A percentile compares a stretch with the other conserved stretches of the same genome.
These are phyloP conservation scores for Pneumocystis carinii DNA, from an alignment of 1,139 yeast genomes.

Conservation along the genomic window DNA sequence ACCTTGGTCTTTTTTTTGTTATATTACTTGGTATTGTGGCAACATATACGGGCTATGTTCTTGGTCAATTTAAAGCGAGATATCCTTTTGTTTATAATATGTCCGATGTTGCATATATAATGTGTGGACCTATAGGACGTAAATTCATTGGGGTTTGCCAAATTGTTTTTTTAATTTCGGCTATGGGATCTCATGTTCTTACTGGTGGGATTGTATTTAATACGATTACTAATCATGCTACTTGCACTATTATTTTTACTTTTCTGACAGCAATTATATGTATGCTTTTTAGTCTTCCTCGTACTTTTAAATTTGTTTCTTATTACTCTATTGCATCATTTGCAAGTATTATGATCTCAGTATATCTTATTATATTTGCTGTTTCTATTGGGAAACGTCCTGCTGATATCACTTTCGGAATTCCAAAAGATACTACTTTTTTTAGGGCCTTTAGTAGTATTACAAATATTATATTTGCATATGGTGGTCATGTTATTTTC, in stretches of 20 bases:
- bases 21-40: background rate
- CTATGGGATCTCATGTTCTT: background rate
- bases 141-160: background rate
- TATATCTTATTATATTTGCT: background rate
- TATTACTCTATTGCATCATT: background rate
- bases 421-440: background rate
- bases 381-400: background rate
- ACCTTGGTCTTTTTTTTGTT: background rate
- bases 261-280: conserved; percentile 2
- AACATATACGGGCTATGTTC: background rate
- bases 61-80: background rate
- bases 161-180: background rate
- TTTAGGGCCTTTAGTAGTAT: background rate
- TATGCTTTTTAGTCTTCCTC: conserved; percentile 4
- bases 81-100: background rate
- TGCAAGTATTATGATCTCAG: background rate
- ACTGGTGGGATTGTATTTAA: conserved; percentile 1
- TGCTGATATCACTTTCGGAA: background rate
- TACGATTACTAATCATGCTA: conserved; percentile 2
- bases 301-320: conserved; percentile 1
- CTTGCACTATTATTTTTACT: conserved; percentile 4
- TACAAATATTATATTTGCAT: background rate
- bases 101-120: background rate
- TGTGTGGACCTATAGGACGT: background rate
- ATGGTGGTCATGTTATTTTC: background rate